Evolutionary conservation across 768 basidiomycete genomes (phyloP).

Genomic region (Pleurotus tuoliensis): DNA sequence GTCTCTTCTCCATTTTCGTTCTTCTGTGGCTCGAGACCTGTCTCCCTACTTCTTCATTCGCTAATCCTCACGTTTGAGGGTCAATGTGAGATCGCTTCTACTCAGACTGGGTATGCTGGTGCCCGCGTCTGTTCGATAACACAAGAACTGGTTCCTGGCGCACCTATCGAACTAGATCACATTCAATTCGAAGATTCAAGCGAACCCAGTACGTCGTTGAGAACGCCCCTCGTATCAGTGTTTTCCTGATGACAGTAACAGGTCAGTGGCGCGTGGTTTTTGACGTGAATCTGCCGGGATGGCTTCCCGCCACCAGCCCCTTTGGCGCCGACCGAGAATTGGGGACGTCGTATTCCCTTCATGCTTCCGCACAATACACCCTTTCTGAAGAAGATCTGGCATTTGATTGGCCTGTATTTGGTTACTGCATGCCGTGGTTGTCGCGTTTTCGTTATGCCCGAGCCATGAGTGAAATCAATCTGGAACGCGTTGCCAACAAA

Average conservation of each 20-base stretch:
- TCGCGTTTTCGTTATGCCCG: conserved; percentile 37
- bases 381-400: conserved; percentile 36
- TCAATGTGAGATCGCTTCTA: conserved; percentile 70
- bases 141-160: conserved; percentile 54
- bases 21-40: conserved; percentile 49
- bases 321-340: conserved; percentile 44
- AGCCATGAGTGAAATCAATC: conserved; percentile 36
- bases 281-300: conserved; percentile 83
- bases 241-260: conserved; percentile 13
- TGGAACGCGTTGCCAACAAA: conserved; percentile 54
- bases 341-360: conserved; percentile 64
- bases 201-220: conserved; percentile 39
- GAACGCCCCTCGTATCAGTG: not conserved
- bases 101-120: conserved; percentile 61
- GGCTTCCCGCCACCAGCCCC: conserved; percentile 67
- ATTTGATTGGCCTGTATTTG: conserved; percentile 42
- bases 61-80: conserved; percentile 81
- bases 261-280: conserved; percentile 74
- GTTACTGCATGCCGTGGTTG: conserved; percentile 55
- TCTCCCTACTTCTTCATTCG: conserved; percentile 60
- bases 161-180: conserved; percentile 58
- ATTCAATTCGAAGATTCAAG: conserved; percentile 57
- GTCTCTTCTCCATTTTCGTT: conserved; percentile 54
- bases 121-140: conserved; percentile 65
- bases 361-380: conserved; percentile 60